These are phyloP conservation scores for Pseudopyricularia cyperi DNA, from an alignment of 2,329 filamentous ascomycete genomes.

Conservation along the genomic window DNA sequence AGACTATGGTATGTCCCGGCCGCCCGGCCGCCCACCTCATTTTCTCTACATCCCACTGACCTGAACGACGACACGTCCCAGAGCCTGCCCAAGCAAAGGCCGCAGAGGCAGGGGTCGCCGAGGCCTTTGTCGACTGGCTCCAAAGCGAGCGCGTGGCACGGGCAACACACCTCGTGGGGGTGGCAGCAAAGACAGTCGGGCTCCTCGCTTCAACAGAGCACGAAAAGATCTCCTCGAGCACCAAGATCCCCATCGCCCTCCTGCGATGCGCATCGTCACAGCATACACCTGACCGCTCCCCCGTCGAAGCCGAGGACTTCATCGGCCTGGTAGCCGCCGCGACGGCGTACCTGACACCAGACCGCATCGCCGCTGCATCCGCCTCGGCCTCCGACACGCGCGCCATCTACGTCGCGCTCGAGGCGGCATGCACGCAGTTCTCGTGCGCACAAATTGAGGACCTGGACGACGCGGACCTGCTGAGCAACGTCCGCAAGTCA, in stretches of 20 bases:
- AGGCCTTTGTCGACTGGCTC: slow-evolving; percentile 34
- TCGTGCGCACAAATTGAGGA: slow-evolving; percentile 17
- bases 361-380: slow-evolving; percentile 30
- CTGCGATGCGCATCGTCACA: slow-evolving; percentile 32
- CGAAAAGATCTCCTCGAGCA: slow-evolving; percentile 29
- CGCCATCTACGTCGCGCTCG: not conserved
- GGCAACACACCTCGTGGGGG: slow-evolving; percentile 29
- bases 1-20: slow-evolving; percentile 39
- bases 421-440: slow-evolving; percentile 29
- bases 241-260: slow-evolving; percentile 33
- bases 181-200: slow-evolving; percentile 43
- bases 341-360: slow-evolving; percentile 40
- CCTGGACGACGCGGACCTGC: slow-evolving; percentile 29
- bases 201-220: slow-evolving; percentile 38
- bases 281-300: slow-evolving; percentile 14
- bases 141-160: slow-evolving; percentile 27
- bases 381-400: not conserved
- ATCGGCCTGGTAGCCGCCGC: slow-evolving; percentile 36
- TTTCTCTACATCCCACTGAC: too few species aligned
- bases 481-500: slow-evolving; percentile 34
- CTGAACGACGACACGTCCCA: slow-evolving; percentile 13
- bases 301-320: slow-evolving; percentile 40
- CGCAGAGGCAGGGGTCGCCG: slow-evolving; percentile 36
- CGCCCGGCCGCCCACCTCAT: not conserved
- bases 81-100: slow-evolving; percentile 45